A percentile compares a stretch with the other conserved stretches of the same genome.
Conservation (phyloP, 2,329 filamentous ascomycete species). For the Purpureocillium lavendulum region DNA sequence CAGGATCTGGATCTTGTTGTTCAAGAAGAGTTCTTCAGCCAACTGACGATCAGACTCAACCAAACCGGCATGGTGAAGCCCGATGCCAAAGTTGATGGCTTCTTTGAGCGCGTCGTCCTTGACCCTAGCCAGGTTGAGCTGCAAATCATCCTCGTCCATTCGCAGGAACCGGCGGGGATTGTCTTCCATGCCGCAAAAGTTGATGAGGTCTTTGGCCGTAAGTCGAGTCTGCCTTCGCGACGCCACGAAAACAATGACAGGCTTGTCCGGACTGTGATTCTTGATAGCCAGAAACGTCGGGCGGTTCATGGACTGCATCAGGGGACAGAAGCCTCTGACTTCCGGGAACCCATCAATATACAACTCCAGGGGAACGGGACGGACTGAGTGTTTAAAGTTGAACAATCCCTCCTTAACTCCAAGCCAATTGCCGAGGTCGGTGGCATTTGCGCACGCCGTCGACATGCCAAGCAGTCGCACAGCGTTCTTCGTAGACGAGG, state of each 20-base stretch:
- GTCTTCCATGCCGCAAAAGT: constrained; percentile 97
- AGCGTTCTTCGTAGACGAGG: constrained; percentile 80
- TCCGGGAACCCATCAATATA: constrained; percentile 98
- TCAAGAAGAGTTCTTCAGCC: constrained; percentile 87
- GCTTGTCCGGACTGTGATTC: constrained; percentile 90
- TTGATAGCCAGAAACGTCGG: constrained; percentile 96
- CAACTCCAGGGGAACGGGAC: constrained; percentile 89
- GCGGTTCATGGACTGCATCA: constrained; percentile 99
- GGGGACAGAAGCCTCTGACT: constrained; percentile 85
- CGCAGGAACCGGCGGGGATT: constrained; percentile 87
- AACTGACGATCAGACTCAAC: constrained; percentile 90
- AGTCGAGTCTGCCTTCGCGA: constrained; percentile 90
- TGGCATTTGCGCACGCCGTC: constrained; percentile 92
- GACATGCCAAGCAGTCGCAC: constrained; percentile 97
- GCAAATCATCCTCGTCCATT: constrained; percentile 91
- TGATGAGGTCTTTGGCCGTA: constrained; percentile 93
- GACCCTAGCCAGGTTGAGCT: constrained; percentile 77
- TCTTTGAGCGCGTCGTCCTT: constrained; percentile 91
- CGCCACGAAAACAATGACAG: constrained; percentile 96
- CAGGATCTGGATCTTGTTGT: constrained; percentile 96
- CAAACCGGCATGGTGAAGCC: constrained; percentile 91
- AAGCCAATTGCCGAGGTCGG: constrained; percentile 90
- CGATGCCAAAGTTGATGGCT: constrained; percentile 94
- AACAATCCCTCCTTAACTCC: constrained; percentile 93
- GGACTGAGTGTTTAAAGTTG: constrained; percentile 96